Evolutionary conservation across 208 protist genomes (phyloP).

Genomic region (Angomonas desouzai): DNA sequence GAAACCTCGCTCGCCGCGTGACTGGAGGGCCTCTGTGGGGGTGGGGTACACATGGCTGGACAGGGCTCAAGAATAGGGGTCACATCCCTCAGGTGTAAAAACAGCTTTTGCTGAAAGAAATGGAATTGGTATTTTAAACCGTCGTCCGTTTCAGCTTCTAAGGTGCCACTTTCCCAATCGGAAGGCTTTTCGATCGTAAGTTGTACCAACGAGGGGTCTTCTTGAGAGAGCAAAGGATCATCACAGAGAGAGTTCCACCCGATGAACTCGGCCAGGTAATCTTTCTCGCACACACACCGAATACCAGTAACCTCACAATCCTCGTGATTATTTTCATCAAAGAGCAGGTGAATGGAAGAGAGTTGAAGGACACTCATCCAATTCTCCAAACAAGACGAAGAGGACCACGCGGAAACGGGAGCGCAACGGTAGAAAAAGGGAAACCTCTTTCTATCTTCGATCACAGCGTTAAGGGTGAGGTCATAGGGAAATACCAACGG

Average conservation of each 20-base stretch:
- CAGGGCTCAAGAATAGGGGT: background rate
- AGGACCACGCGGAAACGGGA: conserved; percentile 26
- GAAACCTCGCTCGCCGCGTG: background rate
- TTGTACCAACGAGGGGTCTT: background rate
- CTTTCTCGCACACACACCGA: background rate
- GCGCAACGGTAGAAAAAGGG: conserved; percentile 46
- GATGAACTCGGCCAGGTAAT: background rate
- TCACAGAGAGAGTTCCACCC: background rate
- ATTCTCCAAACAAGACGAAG: background rate
- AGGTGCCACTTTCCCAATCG: background rate
- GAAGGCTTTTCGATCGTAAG: background rate
- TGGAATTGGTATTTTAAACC: background rate
- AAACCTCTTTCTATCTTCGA: conserved; percentile 48
- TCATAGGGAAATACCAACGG: conserved; percentile 81
- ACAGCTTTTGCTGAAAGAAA: background rate
- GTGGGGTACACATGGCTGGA: background rate
- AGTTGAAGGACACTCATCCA: background rate
- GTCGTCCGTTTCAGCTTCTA: background rate
- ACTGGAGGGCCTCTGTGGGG: background rate
- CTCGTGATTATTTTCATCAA: background rate
- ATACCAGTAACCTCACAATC: background rate
- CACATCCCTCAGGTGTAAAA: background rate
- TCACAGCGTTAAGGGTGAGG: conserved; percentile 34
- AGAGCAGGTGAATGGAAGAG: background rate
- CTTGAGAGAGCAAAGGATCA: background rate